These are phyloP conservation scores for Reutealis trisperma DNA, from an alignment of 345 rosid species.

Conservation along the genomic window DNA sequence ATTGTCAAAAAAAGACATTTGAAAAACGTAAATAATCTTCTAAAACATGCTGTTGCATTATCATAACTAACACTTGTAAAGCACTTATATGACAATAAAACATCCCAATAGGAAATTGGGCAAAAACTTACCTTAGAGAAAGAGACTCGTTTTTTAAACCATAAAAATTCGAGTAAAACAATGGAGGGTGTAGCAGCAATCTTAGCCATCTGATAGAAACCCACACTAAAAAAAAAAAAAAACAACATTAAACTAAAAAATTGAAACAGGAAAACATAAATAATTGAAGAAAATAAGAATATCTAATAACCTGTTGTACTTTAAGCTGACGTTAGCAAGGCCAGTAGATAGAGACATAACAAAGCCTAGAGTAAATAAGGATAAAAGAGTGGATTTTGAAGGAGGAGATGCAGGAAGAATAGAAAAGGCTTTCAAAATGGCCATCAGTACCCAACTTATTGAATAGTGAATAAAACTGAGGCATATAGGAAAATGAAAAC, in stretches of 20 bases:
- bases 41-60: background rate
- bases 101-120: background rate
- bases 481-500: constrained; percentile 85
- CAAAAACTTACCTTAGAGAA: constrained; percentile 61
- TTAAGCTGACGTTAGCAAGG: constrained; percentile 96
- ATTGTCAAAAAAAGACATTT: background rate
- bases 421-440: constrained; percentile 65
- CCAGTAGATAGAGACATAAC: constrained; percentile 96
- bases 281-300: background rate
- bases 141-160: constrained; percentile 68
- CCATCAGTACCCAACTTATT: constrained; percentile 81
- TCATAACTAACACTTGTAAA: background rate
- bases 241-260: constrained; percentile 3
- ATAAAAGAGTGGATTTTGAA: constrained; percentile 55
- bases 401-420: constrained; percentile 77
- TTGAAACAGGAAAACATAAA: background rate
- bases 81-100: background rate
- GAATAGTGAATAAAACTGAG: constrained; percentile 85
- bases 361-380: constrained; percentile 71
- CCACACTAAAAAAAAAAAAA: constrained; percentile 53
- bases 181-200: constrained; percentile 93
- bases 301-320: constrained; percentile 74
- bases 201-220: constrained; percentile 98
- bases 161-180: constrained; percentile 83
- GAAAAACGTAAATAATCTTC: background rate